phyloP scores from a whole-genome alignment of 805 yeast genomes.

The Starmerella vitae region DNA sequence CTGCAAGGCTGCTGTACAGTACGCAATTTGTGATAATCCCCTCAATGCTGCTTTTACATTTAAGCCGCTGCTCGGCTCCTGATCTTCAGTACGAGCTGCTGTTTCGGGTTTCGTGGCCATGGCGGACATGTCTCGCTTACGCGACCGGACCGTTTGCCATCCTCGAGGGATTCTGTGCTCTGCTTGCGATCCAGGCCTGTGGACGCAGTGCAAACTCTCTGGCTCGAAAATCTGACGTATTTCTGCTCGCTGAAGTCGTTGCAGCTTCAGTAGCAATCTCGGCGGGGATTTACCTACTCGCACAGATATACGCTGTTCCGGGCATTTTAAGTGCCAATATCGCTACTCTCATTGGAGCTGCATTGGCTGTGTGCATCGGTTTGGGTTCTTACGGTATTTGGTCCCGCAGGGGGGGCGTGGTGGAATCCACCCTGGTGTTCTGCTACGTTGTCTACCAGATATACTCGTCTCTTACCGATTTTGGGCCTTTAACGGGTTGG shows the following conservation, averaged over 20 bases:
- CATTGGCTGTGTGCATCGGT: conserved; percentile 59
- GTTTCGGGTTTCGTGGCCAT: conserved; percentile 38
- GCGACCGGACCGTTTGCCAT: conserved; percentile 83
- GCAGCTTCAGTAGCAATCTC: conserved; percentile 65
- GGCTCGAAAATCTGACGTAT: conserved; percentile 48
- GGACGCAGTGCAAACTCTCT: conserved; percentile 73
- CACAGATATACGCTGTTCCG: conserved; percentile 68
- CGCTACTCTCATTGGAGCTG: conserved; percentile 77
- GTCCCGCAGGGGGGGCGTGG: conserved; percentile 73
- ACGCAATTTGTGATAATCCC: conserved; percentile 76
- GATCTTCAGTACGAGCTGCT: conserved; percentile 17
- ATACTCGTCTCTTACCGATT: conserved; percentile 82
- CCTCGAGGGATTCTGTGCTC: conserved; percentile 84
- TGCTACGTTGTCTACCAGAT: conserved; percentile 87
- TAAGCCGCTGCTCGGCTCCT: conserved; percentile 24
- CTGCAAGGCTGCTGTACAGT: conserved; percentile 42
- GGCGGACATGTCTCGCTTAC: conserved; percentile 60
- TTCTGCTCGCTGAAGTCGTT: conserved; percentile 63
- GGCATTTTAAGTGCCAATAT: conserved; percentile 50
- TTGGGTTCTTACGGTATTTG: conserved; percentile 74
- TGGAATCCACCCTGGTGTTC: conserved; percentile 73
- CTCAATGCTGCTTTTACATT: conserved; percentile 50
- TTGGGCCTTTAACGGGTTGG: conserved; percentile 23
- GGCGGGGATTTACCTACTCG: conserved; percentile 60
- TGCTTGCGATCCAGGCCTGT: conserved; percentile 79